Evolutionary conservation across 1,284 basidiomycete genomes (phyloP).

Genomic region (Coniferiporia sulphurascens): DNA sequence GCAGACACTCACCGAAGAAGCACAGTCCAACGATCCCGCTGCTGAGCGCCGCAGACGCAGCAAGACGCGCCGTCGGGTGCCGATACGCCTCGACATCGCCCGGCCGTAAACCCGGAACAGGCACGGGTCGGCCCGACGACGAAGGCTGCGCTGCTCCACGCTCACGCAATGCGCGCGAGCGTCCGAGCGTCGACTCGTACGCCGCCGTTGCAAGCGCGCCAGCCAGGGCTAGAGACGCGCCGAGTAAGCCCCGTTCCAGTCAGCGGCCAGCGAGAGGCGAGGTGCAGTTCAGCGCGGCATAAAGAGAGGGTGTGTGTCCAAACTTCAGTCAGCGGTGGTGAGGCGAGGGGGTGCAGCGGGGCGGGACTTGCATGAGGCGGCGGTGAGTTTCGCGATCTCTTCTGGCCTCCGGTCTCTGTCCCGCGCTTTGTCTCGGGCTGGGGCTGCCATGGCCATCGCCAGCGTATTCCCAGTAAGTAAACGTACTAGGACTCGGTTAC

Average conservation of each 20-base stretch:
- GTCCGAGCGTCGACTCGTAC: constrained; percentile 31
- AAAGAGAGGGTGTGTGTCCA: too few species aligned
- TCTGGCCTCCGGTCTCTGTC: constrained; percentile 25
- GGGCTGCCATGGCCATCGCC: not conserved
- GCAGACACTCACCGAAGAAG: constrained; percentile 59
- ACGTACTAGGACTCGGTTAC: too few species aligned
- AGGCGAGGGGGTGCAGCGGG: constrained; percentile 15
- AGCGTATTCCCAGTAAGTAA: not conserved
- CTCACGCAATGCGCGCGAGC: constrained; percentile 5
- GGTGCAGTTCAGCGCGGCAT: too few species aligned
- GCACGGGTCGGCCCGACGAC: not conserved
- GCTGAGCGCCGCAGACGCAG: constrained; percentile 54
- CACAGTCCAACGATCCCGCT: constrained; percentile 59
- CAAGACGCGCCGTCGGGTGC: constrained; percentile 29
- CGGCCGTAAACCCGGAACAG: constrained; percentile 32
- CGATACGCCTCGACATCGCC: constrained; percentile 28
- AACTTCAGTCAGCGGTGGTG: constrained; percentile 26
- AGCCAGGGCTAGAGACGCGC: constrained; percentile 47
- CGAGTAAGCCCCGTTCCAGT: too few species aligned
- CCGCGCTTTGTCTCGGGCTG: not conserved
- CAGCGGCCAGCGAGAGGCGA: too few species aligned
- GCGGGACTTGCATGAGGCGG: constrained; percentile 71
- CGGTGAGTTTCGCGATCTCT: constrained; percentile 49
- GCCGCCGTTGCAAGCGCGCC: constrained; percentile 50
- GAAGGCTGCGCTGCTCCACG: not conserved